Conservation (phyloP, 371 early-diverging fungal species). For the Mucor plumbeus region DNA sequence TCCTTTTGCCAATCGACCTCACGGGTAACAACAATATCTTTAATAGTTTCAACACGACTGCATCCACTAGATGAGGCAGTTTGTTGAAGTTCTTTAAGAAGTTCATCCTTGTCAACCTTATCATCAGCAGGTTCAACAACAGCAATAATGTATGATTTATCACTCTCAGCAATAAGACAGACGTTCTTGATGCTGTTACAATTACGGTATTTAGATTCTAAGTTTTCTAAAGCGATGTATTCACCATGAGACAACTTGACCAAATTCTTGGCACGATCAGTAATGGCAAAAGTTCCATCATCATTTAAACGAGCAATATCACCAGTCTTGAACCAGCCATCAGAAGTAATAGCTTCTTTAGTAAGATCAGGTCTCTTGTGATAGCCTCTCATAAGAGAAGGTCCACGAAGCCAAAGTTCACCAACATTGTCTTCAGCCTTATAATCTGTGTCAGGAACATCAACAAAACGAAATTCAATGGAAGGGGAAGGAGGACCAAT, state of each 20-base stretch:
- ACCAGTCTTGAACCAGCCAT: conserved; percentile 97
- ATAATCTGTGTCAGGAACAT: conserved; percentile 82
- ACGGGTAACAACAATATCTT: conserved; percentile 51
- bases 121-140: conserved; percentile 67
- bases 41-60: conserved; percentile 55
- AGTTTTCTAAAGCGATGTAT: conserved; percentile 93
- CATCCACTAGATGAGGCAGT: conserved; percentile 51
- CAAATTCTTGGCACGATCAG: conserved; percentile 87
- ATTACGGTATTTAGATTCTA: conserved; percentile 87
- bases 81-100: conserved; percentile 51
- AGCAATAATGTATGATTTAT: conserved; percentile 65
- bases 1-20: conserved; percentile 57
- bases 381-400: conserved; percentile 89
- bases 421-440: conserved; percentile 68
- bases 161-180: conserved; percentile 80
- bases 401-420: conserved; percentile 93
- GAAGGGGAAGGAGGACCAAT: conserved; percentile 80
- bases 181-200: conserved; percentile 75
- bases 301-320: conserved; percentile 87
- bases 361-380: conserved; percentile 84
- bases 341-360: conserved; percentile 73
- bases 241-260: conserved; percentile 94
- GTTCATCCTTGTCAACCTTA: conserved; percentile 45
- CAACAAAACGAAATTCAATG: conserved; percentile 82
- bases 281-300: conserved; percentile 72